These are phyloP conservation scores for Naematelia encephala DNA, from an alignment of 768 basidiomycete species.

Conservation along the genomic window DNA sequence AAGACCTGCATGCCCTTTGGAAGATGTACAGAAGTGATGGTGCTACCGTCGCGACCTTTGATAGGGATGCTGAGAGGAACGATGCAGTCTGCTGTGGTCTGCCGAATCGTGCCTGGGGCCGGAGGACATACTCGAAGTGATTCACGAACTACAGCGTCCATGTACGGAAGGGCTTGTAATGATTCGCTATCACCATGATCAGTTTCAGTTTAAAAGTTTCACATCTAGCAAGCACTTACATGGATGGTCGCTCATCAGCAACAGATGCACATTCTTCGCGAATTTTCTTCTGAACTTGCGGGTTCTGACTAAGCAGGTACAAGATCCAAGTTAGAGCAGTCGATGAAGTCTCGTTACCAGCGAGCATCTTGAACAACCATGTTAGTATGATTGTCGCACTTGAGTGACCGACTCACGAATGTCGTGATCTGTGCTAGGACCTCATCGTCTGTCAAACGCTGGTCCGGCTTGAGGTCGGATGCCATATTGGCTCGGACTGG, in stretches of 20 bases:
- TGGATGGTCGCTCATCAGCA: constrained; percentile 36
- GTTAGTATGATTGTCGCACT: not conserved
- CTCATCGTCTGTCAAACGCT: constrained; percentile 80
- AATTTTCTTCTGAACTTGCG: constrained; percentile 65
- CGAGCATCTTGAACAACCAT: constrained; percentile 38
- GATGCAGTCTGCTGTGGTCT: constrained; percentile 22
- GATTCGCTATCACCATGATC: constrained; percentile 56
- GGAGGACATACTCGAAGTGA: constrained; percentile 37
- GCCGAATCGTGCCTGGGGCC: constrained; percentile 39
- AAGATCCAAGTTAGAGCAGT: constrained; percentile 81
- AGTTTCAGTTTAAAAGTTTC: not conserved
- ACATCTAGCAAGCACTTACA: constrained; percentile 30
- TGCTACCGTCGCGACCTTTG: constrained; percentile 40
- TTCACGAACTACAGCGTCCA: constrained; percentile 65
- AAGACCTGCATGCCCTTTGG: constrained; percentile 42
- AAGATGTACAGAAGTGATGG: constrained; percentile 41
- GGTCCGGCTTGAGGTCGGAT: constrained; percentile 55
- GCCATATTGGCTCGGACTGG: constrained; percentile 80
- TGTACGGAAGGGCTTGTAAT: constrained; percentile 63
- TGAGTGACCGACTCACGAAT: constrained; percentile 22
- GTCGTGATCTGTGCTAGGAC: constrained; percentile 40
- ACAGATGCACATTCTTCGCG: constrained; percentile 63
- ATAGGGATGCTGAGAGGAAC: constrained; percentile 44
- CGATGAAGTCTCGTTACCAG: constrained; percentile 79
- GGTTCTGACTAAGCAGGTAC: constrained; percentile 67